Conservation (phyloP, 2,329 filamentous ascomycete genomes). For the Aspergillus cejpii region DNA sequence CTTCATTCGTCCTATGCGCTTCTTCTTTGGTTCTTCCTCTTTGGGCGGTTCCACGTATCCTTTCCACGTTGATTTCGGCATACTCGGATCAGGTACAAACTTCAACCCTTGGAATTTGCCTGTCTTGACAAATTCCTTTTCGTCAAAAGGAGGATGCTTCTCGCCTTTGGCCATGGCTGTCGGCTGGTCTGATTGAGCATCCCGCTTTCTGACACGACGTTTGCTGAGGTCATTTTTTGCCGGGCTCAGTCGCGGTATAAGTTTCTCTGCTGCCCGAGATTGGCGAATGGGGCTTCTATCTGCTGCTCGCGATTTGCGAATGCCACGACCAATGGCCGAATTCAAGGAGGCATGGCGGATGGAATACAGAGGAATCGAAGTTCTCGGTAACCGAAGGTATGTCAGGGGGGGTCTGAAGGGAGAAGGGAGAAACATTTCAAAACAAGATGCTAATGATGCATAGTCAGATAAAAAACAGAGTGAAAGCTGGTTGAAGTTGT, state of each 20-base stretch:
- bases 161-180: neutral
- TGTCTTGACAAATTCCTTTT: conserved; percentile 28
- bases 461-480: neutral
- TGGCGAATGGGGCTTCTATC: conserved; percentile 1
- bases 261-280: neutral
- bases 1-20: neutral
- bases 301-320: conserved; percentile 44
- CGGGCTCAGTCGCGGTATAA: neutral
- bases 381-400: conserved; percentile 13
- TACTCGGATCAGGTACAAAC: neutral
- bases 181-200: neutral
- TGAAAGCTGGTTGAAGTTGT: neutral
- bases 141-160: conserved; percentile 17
- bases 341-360: conserved; percentile 52
- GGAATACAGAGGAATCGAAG: conserved; percentile 10
- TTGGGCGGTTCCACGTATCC: neutral
- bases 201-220: conserved; percentile 1
- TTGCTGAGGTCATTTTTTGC: neutral
- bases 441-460: neutral
- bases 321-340: conserved; percentile 62
- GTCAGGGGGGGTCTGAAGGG: conserved; percentile 7
- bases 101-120: conserved; percentile 24
- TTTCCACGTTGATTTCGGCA: neutral
- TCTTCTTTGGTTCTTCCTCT: neutral
- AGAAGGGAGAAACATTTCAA: conserved; percentile 7